Evolutionary conservation across 1,284 basidiomycete species (phyloP).

Genomic region (Tilletia horrida): DNA sequence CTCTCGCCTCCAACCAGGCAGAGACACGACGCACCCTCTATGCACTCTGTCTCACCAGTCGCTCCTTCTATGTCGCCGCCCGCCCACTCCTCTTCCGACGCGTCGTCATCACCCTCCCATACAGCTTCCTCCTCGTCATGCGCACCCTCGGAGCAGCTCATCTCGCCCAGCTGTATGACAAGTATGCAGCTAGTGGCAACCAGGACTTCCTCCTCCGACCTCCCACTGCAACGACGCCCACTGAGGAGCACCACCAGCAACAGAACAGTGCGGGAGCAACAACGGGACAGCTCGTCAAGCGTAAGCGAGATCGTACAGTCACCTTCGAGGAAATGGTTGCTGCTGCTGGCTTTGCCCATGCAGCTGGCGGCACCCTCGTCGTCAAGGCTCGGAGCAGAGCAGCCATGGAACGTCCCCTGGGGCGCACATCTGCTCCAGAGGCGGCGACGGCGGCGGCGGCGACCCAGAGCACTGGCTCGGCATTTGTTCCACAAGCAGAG

Average conservation of each 20-base stretch:
- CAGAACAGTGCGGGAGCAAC: background rate
- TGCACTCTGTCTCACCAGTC: constrained; percentile 48
- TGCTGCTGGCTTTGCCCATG: constrained; percentile 47
- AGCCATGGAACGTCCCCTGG: background rate
- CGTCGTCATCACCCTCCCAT: constrained; percentile 50
- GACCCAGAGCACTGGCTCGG: constrained; percentile 4
- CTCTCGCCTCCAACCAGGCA: constrained; percentile 40
- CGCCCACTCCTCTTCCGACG: constrained; percentile 48
- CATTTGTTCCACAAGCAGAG: constrained; percentile 13
- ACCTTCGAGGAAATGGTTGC: constrained; percentile 48
- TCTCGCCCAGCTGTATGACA: constrained; percentile 44
- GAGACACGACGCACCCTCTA: constrained; percentile 45
- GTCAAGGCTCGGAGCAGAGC: constrained; percentile 21
- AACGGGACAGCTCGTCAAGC: constrained; percentile 14
- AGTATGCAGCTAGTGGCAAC: constrained; percentile 37
- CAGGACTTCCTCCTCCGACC: constrained; percentile 17
- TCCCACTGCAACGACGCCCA: background rate
- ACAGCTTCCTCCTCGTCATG: constrained; percentile 47
- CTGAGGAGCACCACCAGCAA: background rate
- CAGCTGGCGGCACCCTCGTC: constrained; percentile 38
- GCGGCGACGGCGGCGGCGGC: background rate
- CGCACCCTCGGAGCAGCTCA: constrained; percentile 42
- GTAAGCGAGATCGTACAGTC: constrained; percentile 31
- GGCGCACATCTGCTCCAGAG: background rate
- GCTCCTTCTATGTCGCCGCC: constrained; percentile 45